Evolutionary conservation across 495 filamentous ascomycete species (phyloP), one percentile per base, ranked within the genome.

Genomic region (Talaromyces proteolyticus): DNA sequence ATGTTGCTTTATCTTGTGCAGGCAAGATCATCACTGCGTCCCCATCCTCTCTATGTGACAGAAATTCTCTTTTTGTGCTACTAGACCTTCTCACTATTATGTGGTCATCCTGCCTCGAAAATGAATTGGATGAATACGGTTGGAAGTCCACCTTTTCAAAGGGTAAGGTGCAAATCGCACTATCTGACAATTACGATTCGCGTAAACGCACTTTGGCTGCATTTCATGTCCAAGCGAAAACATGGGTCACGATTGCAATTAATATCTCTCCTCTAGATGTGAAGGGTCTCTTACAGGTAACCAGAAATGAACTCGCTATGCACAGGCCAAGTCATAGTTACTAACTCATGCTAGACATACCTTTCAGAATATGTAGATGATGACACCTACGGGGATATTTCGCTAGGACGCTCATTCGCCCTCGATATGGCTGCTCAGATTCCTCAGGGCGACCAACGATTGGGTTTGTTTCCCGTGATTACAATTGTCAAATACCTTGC

Each of bases 341-440:
- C 58, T 63, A 18, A 66, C 25, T 17, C 2, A 41, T 23, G 23
- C 22, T 52, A 80, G 72, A 96, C 93, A 0, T 98, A 97, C 65
- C 77, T 98, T 18, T 96, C 93, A 12, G 88, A 94, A 50, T 94
- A 90, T 53, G 85, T 91, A 50, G 90, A 96, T 53, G 86, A 94
- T 51, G 86, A 85, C 42, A 79, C 78, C 25, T 91, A 91, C 61
- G 91, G 90, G 3, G 87, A 96, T 60, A 80, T 98, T 49, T 89
- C 93, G 0, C 74, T 98, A 34, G 93, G 93, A n/a, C 78, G 94
- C 47, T 96, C 91, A 22, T 97, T 98, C 61, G 93, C 93, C 6
- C 66, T 94, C 5, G 91, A 96, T 57, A 91, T 97, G 79, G 93
- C 92, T 2, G 85, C 87, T 14, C 72, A 81, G 6, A 91, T 98